Evolutionary conservation across 805 yeast genomes (phyloP).

Genomic region (Suhomyces kilbournensis): DNA sequence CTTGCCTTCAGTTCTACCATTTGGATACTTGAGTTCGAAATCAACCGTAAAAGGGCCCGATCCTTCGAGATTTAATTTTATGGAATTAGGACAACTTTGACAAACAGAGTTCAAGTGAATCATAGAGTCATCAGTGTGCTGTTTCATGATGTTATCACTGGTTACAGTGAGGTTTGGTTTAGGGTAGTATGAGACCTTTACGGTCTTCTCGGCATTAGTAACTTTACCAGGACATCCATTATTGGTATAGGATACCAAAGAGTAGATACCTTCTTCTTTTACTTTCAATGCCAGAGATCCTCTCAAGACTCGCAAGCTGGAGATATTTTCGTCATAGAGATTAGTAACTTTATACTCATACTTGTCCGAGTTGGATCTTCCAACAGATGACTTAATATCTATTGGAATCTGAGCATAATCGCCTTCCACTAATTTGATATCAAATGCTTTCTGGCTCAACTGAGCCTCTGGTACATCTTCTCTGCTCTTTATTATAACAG

Average conservation of each 20-base stretch:
- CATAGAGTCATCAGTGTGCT: slow-evolving; percentile 22
- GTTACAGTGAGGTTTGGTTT: slow-evolving; percentile 24
- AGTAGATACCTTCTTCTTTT: slow-evolving; percentile 42
- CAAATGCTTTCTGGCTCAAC: slow-evolving; percentile 8
- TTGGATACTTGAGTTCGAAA: slow-evolving; percentile 60
- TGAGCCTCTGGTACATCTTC: slow-evolving; percentile 57
- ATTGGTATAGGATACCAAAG: slow-evolving; percentile 35
- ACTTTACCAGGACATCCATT: slow-evolving; percentile 47
- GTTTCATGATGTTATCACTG: slow-evolving; percentile 16
- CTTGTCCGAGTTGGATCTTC: slow-evolving; percentile 24
- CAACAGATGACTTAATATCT: slow-evolving; percentile 30
- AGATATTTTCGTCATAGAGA: slow-evolving; percentile 20
- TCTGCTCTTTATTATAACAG: slow-evolving; percentile 57
- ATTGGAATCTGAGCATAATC: slow-evolving; percentile 56
- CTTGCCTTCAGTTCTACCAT: slow-evolving; percentile 42
- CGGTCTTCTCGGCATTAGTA: slow-evolving; percentile 12
- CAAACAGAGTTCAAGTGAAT: slow-evolving; percentile 30
- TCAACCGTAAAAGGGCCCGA: slow-evolving; percentile 66
- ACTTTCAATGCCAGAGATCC: slow-evolving; percentile 24
- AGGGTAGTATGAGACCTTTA: slow-evolving; percentile 21
- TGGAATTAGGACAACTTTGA: slow-evolving; percentile 24
- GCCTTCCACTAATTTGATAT: slow-evolving; percentile 56
- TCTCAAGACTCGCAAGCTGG: slow-evolving; percentile 6
- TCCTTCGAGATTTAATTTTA: slow-evolving; percentile 48
- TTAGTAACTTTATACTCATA: slow-evolving; percentile 30